Conservation (phyloP, 2,329 filamentous ascomycete species). For the Lecanosticta acicola region DNA sequence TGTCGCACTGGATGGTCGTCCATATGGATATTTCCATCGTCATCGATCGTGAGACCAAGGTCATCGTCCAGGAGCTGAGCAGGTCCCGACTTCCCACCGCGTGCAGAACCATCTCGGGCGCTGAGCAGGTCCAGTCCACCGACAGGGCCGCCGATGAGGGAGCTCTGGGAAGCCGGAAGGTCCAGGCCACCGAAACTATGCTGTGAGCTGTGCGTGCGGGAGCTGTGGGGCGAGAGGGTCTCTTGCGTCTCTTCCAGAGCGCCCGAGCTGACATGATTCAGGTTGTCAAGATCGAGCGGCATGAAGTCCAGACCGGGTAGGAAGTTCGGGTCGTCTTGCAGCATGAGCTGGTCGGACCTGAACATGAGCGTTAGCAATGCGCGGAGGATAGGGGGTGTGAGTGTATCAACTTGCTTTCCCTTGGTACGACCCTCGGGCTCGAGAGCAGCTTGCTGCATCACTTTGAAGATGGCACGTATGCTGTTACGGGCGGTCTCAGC, state of each 20-base stretch:
- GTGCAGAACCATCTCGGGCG: conserved; percentile 39
- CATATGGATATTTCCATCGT: conserved; percentile 51
- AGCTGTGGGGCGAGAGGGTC: conserved; percentile 35
- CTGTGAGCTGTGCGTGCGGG: conserved; percentile 20
- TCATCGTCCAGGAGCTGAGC: conserved; percentile 21
- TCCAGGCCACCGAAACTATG: conserved; percentile 39
- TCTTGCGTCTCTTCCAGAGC: conserved; percentile 35
- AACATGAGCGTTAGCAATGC: conserved; percentile 6
- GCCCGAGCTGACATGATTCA: conserved; percentile 45
- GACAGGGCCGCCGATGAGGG: conserved; percentile 37
- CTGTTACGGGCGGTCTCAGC: conserved; percentile 67
- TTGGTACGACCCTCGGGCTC: conserved; percentile 64
- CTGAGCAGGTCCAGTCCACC: conserved; percentile 36
- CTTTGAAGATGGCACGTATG: conserved; percentile 63
- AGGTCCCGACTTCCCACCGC: conserved; percentile 19
- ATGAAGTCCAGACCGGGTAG: conserved; percentile 60
- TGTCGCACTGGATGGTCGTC: conserved; percentile 14
- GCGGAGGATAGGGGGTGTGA: background rate
- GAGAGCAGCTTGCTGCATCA: conserved; percentile 54
- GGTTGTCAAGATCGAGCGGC: conserved; percentile 50
- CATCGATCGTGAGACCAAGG: conserved; percentile 43
- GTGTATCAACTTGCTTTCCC: conserved; percentile 54
- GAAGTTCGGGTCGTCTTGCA: conserved; percentile 80
- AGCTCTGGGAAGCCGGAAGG: conserved; percentile 38
- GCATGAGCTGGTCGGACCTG: conserved; percentile 69